Conservation (phyloP, 192 early-diverging fungal genomes). For the Backusella westeae region DNA sequence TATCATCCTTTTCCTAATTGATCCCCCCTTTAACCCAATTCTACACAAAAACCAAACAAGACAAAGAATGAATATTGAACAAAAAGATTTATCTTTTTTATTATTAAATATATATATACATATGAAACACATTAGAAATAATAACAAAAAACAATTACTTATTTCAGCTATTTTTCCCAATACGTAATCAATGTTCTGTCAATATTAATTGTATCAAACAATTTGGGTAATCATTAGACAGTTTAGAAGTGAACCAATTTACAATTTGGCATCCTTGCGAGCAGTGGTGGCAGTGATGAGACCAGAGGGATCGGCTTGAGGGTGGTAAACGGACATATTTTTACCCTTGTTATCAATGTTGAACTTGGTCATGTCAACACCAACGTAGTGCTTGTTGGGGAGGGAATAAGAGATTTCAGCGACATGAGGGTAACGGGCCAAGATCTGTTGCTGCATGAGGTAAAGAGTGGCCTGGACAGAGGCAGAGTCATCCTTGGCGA, state of each 20-base stretch:
- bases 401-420: conserved; percentile 66
- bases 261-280: conserved; percentile 5
- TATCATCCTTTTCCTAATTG: neutral
- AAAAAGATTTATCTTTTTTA: neutral
- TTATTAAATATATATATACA: neutral
- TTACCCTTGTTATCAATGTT: conserved; percentile 61
- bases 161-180: neutral
- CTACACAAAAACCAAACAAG: neutral
- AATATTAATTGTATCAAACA: neutral
- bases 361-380: conserved; percentile 67
- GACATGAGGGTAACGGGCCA: conserved; percentile 56
- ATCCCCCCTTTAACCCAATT: neutral
- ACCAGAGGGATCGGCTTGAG: conserved; percentile 70
- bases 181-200: neutral
- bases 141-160: neutral
- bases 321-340: conserved; percentile 72
- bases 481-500: conserved; percentile 73
- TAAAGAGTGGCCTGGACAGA: conserved; percentile 83
- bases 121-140: neutral
- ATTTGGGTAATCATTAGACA: neutral
- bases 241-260: conserved; percentile 1
- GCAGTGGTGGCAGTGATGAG: neutral
- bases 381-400: conserved; percentile 80
- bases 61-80: neutral
- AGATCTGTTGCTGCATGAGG: conserved; percentile 65